phyloP scores from a whole-genome alignment of 345 rosid species.

The Citrus glauca region DNA sequence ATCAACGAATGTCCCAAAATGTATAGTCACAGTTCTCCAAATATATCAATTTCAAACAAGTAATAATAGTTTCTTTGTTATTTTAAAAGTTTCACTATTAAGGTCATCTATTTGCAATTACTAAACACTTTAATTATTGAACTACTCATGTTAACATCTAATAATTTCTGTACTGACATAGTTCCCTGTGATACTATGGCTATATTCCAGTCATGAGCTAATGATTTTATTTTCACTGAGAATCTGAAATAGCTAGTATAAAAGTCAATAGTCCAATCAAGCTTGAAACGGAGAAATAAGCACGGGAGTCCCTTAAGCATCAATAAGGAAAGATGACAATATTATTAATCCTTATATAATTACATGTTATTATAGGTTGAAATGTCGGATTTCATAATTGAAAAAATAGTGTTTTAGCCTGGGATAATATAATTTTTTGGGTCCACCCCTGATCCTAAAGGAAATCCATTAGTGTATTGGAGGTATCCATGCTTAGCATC shows the following conservation, averaged over 20 bases:
- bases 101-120: not conserved
- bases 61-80: not conserved
- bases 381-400: no score
- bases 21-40: not conserved
- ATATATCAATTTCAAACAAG: not conserved
- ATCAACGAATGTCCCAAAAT: not conserved
- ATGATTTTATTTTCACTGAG: not conserved
- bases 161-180: not conserved
- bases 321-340: not conserved
- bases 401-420: no score
- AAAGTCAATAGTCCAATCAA: no score
- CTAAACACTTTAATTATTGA: not conserved
- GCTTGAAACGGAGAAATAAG: no score
- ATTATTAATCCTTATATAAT: not conserved
- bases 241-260: no score
- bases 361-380: no score
- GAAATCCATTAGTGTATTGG: not conserved
- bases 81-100: not conserved
- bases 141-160: not conserved
- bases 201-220: not conserved
- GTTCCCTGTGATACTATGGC: not conserved
- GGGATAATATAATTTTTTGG: fast-evolving
- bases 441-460: not conserved
- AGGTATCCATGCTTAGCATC: not conserved
- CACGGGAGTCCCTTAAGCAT: no score